Conservation (phyloP, 495 filamentous ascomycete species). For the Cairneyella variabilis region DNA sequence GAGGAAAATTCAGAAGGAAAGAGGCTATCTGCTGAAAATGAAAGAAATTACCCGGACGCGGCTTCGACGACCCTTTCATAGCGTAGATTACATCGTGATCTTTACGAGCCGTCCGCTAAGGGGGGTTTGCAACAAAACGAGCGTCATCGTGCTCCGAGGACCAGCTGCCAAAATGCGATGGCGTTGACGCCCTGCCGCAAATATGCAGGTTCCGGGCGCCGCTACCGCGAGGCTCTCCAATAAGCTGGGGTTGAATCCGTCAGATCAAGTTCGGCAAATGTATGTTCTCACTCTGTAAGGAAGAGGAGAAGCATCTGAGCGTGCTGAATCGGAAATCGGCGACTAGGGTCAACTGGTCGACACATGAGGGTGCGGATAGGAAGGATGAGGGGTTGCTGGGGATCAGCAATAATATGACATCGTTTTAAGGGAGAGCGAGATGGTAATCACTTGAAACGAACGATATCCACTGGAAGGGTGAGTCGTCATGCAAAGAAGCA, state of each 20-base stretch:
- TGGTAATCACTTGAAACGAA: no score
- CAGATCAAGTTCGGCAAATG: background rate
- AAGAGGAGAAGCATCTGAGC: background rate
- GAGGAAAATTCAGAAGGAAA: no score
- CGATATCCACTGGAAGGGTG: no score
- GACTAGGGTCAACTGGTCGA: background rate
- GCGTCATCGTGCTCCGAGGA: constrained; percentile 9
- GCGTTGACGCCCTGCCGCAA: background rate
- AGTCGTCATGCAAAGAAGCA: no score
- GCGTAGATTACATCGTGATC: constrained; percentile 6
- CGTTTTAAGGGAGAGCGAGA: no score
- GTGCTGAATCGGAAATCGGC: background rate
- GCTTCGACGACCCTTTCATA: no score
- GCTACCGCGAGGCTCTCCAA: background rate
- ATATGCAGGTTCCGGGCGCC: background rate
- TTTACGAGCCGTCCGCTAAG: background rate
- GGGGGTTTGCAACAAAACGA: no score
- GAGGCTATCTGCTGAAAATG: no score
- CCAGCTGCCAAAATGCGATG: constrained; percentile 1
- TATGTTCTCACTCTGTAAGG: no score
- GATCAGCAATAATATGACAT: background rate
- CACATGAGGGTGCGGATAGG: background rate
- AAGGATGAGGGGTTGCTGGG: background rate
- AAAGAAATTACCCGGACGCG: no score
- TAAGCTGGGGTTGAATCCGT: background rate